Evolutionary conservation across 352 stramenopile species (phyloP), one percentile per base, ranked within the genome.

Genomic region (Globisporangium heterothallicum): DNA sequence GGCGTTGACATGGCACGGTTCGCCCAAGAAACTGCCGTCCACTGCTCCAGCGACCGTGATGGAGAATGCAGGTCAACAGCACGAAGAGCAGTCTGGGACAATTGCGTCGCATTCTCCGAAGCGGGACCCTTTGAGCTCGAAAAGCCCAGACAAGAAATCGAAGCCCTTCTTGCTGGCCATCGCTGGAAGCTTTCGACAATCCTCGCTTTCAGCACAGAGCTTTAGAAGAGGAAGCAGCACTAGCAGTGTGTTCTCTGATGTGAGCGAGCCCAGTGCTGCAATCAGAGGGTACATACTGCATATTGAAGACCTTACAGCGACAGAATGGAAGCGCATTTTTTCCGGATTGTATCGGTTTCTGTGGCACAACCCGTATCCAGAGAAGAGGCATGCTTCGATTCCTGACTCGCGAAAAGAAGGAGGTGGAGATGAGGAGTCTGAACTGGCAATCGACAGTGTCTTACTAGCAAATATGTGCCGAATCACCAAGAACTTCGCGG

Each of bases 241-340:
- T 4, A 70, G 58, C 5, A 74, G 72, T 41, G 70, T 64, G 32
- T 61, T 76, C 30, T 81, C 68, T 0, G 70, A 79, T 26, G 18
- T 43, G 43, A 63, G 42, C 26, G 56, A 63, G 12, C 35, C 55
- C 19, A 66, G 76, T 36, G 58, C 64, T 0, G 66, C 66, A 2
- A 56, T 78, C 7, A 73, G 79, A n/a, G 76, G 77, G 13, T 90
- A 84, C 56, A 56, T 90, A 25, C 44, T 88, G 18, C 64, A 73
- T 0, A 53, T 90, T 7, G 77, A 90, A 32, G 79, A 90, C 42
- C 64, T 90, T 27, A 84, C 77, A 0, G 64, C 68, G 41, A 50
- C 38, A 0, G 74, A 88, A 61, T 91, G 80, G 80, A 85, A 75
- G 59, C 59, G 58, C n/a, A 84, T 91, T 53, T 91, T 91, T 59